phyloP scores from a whole-genome alignment of 345 rosid genomes.

The Balakata baccata region DNA sequence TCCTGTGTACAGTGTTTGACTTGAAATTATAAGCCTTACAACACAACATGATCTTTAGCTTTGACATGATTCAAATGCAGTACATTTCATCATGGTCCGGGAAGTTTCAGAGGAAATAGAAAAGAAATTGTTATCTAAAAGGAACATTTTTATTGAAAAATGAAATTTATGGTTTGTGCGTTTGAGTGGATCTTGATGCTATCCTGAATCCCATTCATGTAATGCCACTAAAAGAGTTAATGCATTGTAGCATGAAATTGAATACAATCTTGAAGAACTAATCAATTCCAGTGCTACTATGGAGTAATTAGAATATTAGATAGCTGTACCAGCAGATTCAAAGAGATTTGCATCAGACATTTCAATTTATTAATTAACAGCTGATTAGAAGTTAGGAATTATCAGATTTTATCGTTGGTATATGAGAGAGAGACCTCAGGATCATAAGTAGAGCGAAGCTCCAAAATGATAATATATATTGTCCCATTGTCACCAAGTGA shows the following conservation, averaged over 20 bases:
- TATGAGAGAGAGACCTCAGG: constrained; percentile 26
- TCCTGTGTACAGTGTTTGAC: constrained; percentile 18
- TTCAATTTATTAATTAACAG: not conserved
- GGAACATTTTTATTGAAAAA: not conserved
- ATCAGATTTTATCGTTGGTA: constrained; percentile 2
- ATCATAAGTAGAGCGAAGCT: constrained; percentile 15
- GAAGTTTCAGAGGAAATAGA: not conserved
- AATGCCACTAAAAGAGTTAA: constrained; percentile 4
- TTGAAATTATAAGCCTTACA: constrained; percentile 15
- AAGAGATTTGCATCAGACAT: not conserved
- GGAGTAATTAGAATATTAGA: not conserved
- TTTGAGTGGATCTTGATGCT: not conserved
- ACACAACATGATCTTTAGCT: not conserved
- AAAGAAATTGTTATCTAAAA: not conserved
- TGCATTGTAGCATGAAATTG: not conserved
- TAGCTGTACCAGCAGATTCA: not conserved
- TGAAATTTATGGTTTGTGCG: not conserved
- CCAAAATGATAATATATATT: constrained; percentile 29
- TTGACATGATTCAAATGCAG: not conserved
- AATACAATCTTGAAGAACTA: not conserved
- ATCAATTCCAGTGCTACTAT: not conserved
- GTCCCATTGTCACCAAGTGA: no score
- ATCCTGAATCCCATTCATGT: not conserved
- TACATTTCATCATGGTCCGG: not conserved
- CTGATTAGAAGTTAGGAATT: constrained; percentile 2